phyloP scores from a whole-genome alignment of 306 rosid species.

The Herpetospermum pedunculosum region DNA sequence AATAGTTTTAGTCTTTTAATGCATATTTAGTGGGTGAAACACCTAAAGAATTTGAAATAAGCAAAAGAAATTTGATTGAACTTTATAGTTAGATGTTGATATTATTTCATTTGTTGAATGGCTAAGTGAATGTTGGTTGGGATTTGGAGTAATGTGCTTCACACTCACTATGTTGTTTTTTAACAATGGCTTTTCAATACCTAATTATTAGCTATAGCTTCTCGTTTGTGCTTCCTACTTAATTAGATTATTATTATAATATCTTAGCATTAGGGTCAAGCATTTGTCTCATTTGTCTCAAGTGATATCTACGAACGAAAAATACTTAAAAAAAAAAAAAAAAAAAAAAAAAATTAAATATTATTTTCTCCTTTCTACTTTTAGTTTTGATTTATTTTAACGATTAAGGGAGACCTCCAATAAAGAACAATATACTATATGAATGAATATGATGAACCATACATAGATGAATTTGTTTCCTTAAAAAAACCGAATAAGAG shows the following conservation, averaged over 20 bases:
- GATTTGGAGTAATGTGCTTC: constrained; percentile 1
- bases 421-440: too few relatives aligned
- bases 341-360: too few relatives aligned
- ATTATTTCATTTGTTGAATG: background rate
- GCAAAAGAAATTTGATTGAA: too few relatives aligned
- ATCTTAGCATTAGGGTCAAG: background rate
- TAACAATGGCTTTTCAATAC: background rate
- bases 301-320: too few relatives aligned
- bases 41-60: background rate
- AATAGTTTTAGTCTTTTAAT: background rate
- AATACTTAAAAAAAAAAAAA: too few relatives aligned
- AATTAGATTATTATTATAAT: background rate
- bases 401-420: too few relatives aligned
- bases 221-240: background rate
- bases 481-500: too few relatives aligned
- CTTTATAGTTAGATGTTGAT: background rate
- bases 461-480: too few relatives aligned
- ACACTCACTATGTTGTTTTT: background rate
- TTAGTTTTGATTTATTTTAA: too few relatives aligned
- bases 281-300: background rate
- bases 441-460: background rate
- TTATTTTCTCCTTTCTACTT: too few relatives aligned
- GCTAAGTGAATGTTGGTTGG: background rate
- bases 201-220: background rate
- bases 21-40: background rate